Base-by-base conservation (phyloP, 768 basidiomycete genomes). In the Tricholoma saponaceum region DNA sequence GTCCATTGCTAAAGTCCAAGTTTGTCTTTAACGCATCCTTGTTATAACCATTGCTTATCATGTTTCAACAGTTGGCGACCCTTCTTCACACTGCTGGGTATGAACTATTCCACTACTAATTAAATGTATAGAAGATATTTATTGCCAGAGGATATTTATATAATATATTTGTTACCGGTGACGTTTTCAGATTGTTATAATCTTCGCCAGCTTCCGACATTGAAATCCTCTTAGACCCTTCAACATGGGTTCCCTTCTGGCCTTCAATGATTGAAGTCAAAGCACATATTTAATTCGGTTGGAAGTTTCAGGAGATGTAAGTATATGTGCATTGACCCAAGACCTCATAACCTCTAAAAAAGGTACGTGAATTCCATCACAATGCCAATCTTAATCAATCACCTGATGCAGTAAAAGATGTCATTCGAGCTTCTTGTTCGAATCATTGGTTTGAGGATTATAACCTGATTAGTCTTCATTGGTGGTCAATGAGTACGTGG, bases 1-100 rank as follows among this genome's bases (percentile, higher is more conserved):
- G 64, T 83, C 85, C 14, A 95, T 96, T 62, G 89, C 92, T 4
- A 94, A 92, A 74, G 92, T 95, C 9, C 89, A 93, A 77, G 90
- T 88, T 62, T 35, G 80, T 69, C 5, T 13, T 47, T 26, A 6
- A 53, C 6, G 10, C 18, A 26, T 23, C 51, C 44, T 1, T 46
- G 22, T 22, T 28, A 4, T 39, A 7, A 30, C 33, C 22, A 32
- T 13, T 43, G 51, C 37, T 54, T 58, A 0, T 58, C 18, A 28
- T n/a, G 25, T 1, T 18, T 14, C 41, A 51, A 4, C 35, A 87
- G 86, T 84, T 92, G 63, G 87, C 87, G 0, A 81, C 86, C 6
- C 67, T 90, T 47, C 71, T 92, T 47, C 89, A 90, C 60, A 74
- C 83, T 5, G 87, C 88, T n/a, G 82, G 84, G 10, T 86, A 77